These are phyloP conservation scores for Pseudognaphalium luteoalbum DNA, from an alignment of 129 eudicot species.

Conservation along the genomic window DNA sequence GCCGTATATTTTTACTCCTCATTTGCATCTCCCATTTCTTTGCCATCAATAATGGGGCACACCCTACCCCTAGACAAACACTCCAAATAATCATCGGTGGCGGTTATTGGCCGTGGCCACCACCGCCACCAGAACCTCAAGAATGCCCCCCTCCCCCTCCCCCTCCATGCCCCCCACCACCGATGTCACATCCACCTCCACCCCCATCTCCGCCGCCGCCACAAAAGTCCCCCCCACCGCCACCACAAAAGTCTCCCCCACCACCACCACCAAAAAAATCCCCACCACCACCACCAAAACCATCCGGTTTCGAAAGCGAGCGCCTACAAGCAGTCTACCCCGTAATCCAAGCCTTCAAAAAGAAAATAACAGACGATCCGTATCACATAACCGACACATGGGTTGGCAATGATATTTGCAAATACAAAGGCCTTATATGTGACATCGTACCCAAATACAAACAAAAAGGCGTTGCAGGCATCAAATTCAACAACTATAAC, in stretches of 20 bases:
- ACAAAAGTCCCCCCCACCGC: neutral
- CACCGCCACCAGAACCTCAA: conserved; percentile 13
- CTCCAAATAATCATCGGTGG: conserved; percentile 40
- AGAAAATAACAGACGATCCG: conserved; percentile 36
- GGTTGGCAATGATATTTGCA: conserved; percentile 40
- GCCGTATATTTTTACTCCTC: conserved; percentile 11
- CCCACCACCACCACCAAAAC: conserved; percentile 16
- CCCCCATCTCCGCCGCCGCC: neutral
- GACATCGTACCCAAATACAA: conserved; percentile 20
- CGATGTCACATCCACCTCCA: neutral
- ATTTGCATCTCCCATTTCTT: conserved; percentile 21
- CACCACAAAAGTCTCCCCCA: neutral
- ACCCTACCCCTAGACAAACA: conserved; percentile 21
- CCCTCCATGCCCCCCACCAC: conserved; percentile 16
- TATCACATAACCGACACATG: conserved; percentile 35
- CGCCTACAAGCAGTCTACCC: conserved; percentile 11
- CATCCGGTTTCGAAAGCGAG: conserved; percentile 24
- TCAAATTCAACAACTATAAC: conserved; percentile 40
- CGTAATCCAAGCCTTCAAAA: conserved; percentile 39
- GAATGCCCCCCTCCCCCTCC: conserved; percentile 23
- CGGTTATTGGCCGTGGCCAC: conserved; percentile 18
- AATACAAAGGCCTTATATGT: conserved; percentile 46
- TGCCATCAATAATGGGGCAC: conserved; percentile 11
- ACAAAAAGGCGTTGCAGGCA: conserved; percentile 24
- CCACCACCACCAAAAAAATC: neutral